Conservation (phyloP, 164 flowering plant species). For the Akebia trifoliata region DNA sequence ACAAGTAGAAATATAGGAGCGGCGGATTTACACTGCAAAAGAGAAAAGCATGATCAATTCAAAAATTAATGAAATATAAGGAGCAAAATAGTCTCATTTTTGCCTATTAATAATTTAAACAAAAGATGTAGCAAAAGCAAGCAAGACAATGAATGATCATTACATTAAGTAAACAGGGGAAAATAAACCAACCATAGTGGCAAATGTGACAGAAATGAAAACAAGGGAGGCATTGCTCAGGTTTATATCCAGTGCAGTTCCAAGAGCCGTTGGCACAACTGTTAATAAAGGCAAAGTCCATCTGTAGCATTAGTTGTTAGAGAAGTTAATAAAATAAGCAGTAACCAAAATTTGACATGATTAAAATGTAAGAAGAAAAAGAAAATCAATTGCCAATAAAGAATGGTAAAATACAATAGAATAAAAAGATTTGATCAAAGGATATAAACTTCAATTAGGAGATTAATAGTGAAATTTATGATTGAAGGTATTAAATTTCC, state of each 20-base stretch:
- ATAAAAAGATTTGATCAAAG: not conserved
- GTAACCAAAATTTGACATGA: not conserved
- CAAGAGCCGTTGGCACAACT: conserved; percentile 98
- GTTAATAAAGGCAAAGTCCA: conserved; percentile 85
- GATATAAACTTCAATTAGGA: too few relatives aligned
- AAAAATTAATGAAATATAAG: not conserved
- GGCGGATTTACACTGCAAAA: conserved; percentile 96
- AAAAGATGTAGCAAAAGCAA: not conserved
- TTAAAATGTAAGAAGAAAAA: not conserved
- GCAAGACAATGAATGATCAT: not conserved
- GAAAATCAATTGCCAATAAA: not conserved
- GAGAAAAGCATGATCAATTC: not conserved
- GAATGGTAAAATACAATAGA: not conserved
- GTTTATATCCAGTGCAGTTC: conserved; percentile 93
- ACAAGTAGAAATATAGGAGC: conserved; percentile 92
- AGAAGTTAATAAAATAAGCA: conserved; percentile 41
- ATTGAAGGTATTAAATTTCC: too few relatives aligned
- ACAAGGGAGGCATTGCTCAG: conserved; percentile 98
- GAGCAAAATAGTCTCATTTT: conserved; percentile 1
- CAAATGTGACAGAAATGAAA: conserved; percentile 96
- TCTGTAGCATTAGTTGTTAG: conserved; percentile 71
- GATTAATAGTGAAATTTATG: too few relatives aligned
- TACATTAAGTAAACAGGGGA: conserved; percentile 1
- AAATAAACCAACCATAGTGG: conserved; percentile 82
- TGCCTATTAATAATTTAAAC: not conserved